Evolutionary conservation across 2,329 filamentous ascomycete genomes (phyloP), one percentile per base, ranked within the genome.

Genomic region (Diaporthe sp.): DNA sequence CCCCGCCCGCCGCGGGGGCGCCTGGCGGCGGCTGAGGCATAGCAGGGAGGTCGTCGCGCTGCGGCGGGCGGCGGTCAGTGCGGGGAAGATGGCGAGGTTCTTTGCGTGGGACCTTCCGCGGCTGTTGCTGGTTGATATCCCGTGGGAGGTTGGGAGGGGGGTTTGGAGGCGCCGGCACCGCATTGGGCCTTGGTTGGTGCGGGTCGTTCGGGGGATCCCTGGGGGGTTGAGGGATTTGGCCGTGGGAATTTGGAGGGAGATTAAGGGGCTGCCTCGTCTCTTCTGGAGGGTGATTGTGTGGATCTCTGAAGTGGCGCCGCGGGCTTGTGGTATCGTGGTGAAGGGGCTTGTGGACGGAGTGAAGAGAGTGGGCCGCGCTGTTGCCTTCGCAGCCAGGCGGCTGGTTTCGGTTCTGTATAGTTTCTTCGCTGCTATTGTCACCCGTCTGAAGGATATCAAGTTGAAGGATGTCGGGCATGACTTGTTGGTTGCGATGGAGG

Each of bases 381-480:
- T 84, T 1, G 74, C 75, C 37, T 57, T 81, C 22, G 79, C 81
- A 6, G 67, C 82, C 7, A 58, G 77, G n/a, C 79, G 79, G 46
- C 22, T 83, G 1, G 73, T 83, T 3, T 84, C 84, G 1, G 76
- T 84, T 0, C 2, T 86, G 1, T 84, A 86, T 65, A 87, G 86
- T 1, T 76, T 79, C 1, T 5, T 83, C 0, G 78, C 78, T 55
- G 84, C 85, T 0, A 77, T 84, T 1, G 19, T 84, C 4, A 79
- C 78, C 4, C 85, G 83, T 74, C 83, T 87, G 76, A 76, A 78
- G 17, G 51, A 61, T 0, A 82, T 86, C 73, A 87, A 84, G 6
- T 76, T 85, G n/a, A 77, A 76, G n/a, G 85, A 88, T 72, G 79
- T 88, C 4, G 82, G 81, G 79, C 79, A 84, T 70, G 85, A 84